Evolutionary conservation across 2,329 filamentous ascomycete genomes (phyloP).

Genomic region (Diaporthe aspalathi): DNA sequence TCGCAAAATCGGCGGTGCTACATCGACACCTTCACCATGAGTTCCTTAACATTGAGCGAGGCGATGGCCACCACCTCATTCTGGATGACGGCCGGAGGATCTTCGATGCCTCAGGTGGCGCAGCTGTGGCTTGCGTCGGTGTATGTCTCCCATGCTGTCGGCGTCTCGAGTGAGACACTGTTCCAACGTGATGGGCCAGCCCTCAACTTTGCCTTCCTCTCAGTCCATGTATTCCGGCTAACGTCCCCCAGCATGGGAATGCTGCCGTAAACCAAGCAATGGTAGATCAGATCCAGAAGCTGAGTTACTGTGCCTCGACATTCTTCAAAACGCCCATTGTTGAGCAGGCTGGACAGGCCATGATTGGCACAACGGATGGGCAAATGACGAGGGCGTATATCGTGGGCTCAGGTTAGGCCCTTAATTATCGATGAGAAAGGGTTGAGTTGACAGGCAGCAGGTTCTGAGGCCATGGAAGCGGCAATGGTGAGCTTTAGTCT

Average conservation of each 20-base stretch:
- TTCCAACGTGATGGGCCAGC: slow-evolving; percentile 38
- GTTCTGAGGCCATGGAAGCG: slow-evolving; percentile 74
- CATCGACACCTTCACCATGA: slow-evolving; percentile 51
- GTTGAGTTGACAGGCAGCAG: slow-evolving; percentile 50
- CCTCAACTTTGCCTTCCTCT: neutral
- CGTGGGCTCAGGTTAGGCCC: slow-evolving; percentile 51
- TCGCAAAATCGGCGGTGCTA: slow-evolving; percentile 51
- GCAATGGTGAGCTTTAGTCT: slow-evolving; percentile 53
- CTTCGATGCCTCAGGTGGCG: slow-evolving; percentile 59
- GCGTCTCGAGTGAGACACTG: slow-evolving; percentile 47
- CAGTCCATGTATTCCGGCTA: neutral
- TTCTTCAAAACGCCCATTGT: slow-evolving; percentile 55
- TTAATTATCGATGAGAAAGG: slow-evolving; percentile 58
- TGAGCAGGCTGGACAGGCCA: slow-evolving; percentile 52
- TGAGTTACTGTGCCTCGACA: slow-evolving; percentile 56
- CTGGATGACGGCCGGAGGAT: slow-evolving; percentile 55
- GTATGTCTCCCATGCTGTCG: slow-evolving; percentile 18
- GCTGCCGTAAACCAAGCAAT: slow-evolving; percentile 55
- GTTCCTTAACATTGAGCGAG: slow-evolving; percentile 49
- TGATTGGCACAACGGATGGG: slow-evolving; percentile 52
- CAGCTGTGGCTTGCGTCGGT: slow-evolving; percentile 60
- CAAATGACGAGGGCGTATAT: slow-evolving; percentile 53
- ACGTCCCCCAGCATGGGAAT: slow-evolving; percentile 50
- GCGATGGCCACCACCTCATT: slow-evolving; percentile 53
- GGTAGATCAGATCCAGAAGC: slow-evolving; percentile 52